Conservation (phyloP, 345 rosid species). For the Draba incana region DNA sequence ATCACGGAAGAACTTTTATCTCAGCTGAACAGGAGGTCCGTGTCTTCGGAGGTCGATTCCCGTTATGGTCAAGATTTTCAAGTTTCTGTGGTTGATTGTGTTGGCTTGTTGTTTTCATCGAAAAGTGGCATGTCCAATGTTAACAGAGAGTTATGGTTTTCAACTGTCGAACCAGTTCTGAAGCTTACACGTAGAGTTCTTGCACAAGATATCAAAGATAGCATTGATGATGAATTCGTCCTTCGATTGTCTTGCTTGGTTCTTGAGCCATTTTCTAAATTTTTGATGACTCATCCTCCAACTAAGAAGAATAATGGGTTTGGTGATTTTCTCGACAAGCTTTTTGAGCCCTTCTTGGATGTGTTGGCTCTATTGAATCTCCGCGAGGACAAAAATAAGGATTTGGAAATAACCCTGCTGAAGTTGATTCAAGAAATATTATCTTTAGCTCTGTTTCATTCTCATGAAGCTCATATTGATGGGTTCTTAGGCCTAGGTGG, state of each 20-base stretch:
- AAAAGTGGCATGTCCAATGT: slow-evolving; percentile 63
- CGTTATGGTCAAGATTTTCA: slow-evolving; percentile 52
- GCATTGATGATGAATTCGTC: slow-evolving; percentile 49
- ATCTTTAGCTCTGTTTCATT: slow-evolving; percentile 74
- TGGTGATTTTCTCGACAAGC: slow-evolving; percentile 64
- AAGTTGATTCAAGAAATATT: slow-evolving; percentile 62
- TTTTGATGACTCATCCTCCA: slow-evolving; percentile 81
- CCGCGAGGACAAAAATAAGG: slow-evolving; percentile 36
- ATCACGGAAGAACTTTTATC: slow-evolving; percentile 49
- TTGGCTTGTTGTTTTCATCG: slow-evolving; percentile 61
- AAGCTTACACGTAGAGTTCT: slow-evolving; percentile 53
- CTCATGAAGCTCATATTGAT: slow-evolving; percentile 58
- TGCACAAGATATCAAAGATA: slow-evolving; percentile 47
- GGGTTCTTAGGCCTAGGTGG: slow-evolving; percentile 70
- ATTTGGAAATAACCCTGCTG: slow-evolving; percentile 45
- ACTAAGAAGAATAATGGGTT: slow-evolving; percentile 70
- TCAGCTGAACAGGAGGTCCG: slow-evolving; percentile 34
- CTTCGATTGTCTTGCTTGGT: slow-evolving; percentile 60
- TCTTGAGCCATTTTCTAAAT: slow-evolving; percentile 80
- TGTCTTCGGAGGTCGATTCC: slow-evolving; percentile 32
- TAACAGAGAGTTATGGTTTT: slow-evolving; percentile 74
- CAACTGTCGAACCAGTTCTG: slow-evolving; percentile 53
- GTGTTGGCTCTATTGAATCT: slow-evolving; percentile 53
- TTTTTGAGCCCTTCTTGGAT: slow-evolving; percentile 69
- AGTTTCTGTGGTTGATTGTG: slow-evolving; percentile 60